phyloP scores from a whole-genome alignment of 2,329 filamentous ascomycete genomes.

The Trichoderma asperellum region DNA sequence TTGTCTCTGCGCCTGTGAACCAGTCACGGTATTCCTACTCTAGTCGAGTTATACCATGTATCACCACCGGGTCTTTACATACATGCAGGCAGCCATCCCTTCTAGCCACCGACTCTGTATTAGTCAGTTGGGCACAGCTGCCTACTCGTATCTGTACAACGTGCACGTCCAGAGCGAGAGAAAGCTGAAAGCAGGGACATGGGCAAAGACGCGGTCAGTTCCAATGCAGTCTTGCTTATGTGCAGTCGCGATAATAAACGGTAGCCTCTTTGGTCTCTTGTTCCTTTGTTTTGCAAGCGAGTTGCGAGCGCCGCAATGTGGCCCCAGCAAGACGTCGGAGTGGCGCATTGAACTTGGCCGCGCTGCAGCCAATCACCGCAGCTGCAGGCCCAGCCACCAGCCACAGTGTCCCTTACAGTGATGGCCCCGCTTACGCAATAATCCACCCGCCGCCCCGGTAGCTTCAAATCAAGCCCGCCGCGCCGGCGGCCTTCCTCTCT shows the following conservation, averaged over 20 bases:
- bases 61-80: neutral
- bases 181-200: neutral
- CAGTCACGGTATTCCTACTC: neutral
- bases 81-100: conserved; percentile 20
- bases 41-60: neutral
- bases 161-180: neutral
- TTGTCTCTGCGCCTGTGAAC: neutral
- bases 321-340: conserved; percentile 11
- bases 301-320: conserved; percentile 23
- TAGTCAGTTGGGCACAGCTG: neutral
- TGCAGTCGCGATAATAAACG: conserved; percentile 18
- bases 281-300: neutral
- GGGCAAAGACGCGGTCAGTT: conserved; percentile 27
- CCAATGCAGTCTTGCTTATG: neutral
- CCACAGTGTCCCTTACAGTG: conserved; percentile 28
- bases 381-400: conserved; percentile 13
- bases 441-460: conserved; percentile 43
- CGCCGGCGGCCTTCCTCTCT: conserved; percentile 45
- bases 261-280: neutral
- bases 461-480: conserved; percentile 43
- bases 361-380: conserved; percentile 1
- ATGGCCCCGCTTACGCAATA: conserved; percentile 38
- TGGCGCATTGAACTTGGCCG: conserved; percentile 9
- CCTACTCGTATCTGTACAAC: neutral
- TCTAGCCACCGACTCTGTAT: neutral